phyloP scores from a whole-genome alignment of 768 basidiomycete genomes.

The Boletus subparvulus region DNA sequence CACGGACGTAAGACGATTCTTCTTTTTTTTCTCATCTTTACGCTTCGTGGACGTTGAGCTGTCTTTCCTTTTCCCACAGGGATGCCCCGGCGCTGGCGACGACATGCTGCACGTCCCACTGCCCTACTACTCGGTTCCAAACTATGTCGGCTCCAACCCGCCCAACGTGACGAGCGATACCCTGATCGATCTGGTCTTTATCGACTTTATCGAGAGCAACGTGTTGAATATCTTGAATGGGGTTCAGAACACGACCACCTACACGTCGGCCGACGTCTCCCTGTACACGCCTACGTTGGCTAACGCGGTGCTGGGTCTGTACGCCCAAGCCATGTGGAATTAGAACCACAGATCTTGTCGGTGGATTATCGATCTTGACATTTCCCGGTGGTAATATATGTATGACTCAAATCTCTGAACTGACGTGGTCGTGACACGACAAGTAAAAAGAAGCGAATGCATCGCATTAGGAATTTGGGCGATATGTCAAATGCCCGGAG shows the following conservation, averaged over 20 bases:
- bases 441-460: not conserved
- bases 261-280: conserved; percentile 49
- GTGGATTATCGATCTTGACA: not conserved
- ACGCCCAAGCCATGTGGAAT: conserved; percentile 38
- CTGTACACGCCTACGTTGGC: conserved; percentile 51
- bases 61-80: conserved; percentile 31
- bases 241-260: conserved; percentile 50
- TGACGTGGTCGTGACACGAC: not conserved
- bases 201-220: conserved; percentile 60
- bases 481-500: not conserved
- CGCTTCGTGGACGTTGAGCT: not conserved
- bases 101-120: conserved; percentile 65
- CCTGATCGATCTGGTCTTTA: conserved; percentile 72
- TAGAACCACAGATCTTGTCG: conserved; percentile 2
- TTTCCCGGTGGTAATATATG: not conserved
- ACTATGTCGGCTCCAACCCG: conserved; percentile 57
- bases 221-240: conserved; percentile 56
- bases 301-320: conserved; percentile 39
- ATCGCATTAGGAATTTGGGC: not conserved
- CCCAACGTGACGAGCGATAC: conserved; percentile 51
- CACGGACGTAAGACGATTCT: conserved; percentile 47
- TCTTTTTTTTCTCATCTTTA: not conserved
- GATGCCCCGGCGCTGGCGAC: conserved; percentile 75
- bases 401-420: too few relatives aligned
- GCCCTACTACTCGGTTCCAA: conserved; percentile 52